phyloP scores from a whole-genome alignment of 805 yeast species.

The Wickerhamiella slavikovae region DNA sequence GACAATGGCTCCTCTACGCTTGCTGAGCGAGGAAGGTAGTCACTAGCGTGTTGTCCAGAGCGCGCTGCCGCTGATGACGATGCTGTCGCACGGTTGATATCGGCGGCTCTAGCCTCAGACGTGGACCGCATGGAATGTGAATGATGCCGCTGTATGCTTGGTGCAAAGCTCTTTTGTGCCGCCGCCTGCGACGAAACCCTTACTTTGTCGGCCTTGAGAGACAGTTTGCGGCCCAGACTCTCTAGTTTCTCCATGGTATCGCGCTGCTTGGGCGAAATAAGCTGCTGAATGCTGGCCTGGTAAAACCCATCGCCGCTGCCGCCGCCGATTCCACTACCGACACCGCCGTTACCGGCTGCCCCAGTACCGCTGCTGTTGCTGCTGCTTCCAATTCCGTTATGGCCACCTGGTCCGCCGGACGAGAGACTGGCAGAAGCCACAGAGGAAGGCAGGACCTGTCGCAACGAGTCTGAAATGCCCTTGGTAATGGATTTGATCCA shows the following conservation, averaged over 20 bases:
- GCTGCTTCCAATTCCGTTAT: background rate
- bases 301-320: too few species aligned
- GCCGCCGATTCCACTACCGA: too few species aligned
- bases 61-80: background rate
- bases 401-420: background rate
- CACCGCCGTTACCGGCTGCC: too few species aligned
- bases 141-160: too few species aligned
- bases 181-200: background rate
- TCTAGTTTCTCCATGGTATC: slow-evolving; percentile 8
- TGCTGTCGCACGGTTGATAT: too few species aligned
- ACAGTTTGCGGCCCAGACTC: slow-evolving; percentile 10
- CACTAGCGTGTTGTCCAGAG: too few species aligned
- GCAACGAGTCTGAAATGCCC: slow-evolving; percentile 28
- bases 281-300: background rate
- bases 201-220: slow-evolving; percentile 6
- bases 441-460: too few species aligned
- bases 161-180: background rate
- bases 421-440: slow-evolving; percentile 3
- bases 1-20: background rate
- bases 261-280: slow-evolving; percentile 2
- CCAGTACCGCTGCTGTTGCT: background rate
- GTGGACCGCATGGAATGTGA: background rate
- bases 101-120: background rate
- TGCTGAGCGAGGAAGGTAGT: too few species aligned
- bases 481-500: slow-evolving; percentile 49